Evolutionary conservation across 2,329 filamentous ascomycete genomes (phyloP).

Genomic region (Pezicula rhizophila): DNA sequence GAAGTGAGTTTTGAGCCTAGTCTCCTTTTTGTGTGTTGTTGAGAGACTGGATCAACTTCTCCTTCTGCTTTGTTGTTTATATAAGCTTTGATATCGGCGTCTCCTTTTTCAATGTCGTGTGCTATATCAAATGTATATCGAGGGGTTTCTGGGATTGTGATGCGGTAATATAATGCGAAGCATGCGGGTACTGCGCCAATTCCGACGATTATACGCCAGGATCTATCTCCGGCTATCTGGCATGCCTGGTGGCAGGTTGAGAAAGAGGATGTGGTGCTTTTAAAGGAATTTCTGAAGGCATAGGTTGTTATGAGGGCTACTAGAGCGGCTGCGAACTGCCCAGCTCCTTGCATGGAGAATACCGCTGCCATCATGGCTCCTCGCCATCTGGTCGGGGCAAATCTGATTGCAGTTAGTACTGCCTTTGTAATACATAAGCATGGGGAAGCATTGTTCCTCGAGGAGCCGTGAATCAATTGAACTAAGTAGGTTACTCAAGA

Average conservation of each 20-base stretch:
- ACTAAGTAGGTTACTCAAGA: no score
- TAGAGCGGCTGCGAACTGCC: constrained; percentile 67
- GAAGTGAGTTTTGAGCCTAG: constrained; percentile 50
- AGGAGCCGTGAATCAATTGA: background rate
- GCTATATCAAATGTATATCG: constrained; percentile 78
- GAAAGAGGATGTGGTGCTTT: constrained; percentile 34
- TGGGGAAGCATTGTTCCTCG: background rate
- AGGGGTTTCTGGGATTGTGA: constrained; percentile 81
- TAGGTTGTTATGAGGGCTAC: constrained; percentile 64
- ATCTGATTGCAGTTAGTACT: constrained; percentile 37
- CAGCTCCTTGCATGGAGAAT: constrained; percentile 79
- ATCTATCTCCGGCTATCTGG: constrained; percentile 66
- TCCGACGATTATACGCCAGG: constrained; percentile 77
- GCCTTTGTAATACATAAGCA: background rate
- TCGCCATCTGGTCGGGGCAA: constrained; percentile 75
- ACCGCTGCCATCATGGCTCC: constrained; percentile 80
- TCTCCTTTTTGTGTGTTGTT: constrained; percentile 46
- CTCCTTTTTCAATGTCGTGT: constrained; percentile 68
- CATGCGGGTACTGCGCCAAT: constrained; percentile 73
- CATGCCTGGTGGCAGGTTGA: constrained; percentile 56
- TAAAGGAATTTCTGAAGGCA: constrained; percentile 52
- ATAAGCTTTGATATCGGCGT: constrained; percentile 63
- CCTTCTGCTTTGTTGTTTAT: constrained; percentile 42
- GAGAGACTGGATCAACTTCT: constrained; percentile 41
- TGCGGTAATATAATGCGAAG: constrained; percentile 76